Base-by-base conservation (phyloP, 768 basidiomycete species). In the Hypholoma sublateritium region DNA sequence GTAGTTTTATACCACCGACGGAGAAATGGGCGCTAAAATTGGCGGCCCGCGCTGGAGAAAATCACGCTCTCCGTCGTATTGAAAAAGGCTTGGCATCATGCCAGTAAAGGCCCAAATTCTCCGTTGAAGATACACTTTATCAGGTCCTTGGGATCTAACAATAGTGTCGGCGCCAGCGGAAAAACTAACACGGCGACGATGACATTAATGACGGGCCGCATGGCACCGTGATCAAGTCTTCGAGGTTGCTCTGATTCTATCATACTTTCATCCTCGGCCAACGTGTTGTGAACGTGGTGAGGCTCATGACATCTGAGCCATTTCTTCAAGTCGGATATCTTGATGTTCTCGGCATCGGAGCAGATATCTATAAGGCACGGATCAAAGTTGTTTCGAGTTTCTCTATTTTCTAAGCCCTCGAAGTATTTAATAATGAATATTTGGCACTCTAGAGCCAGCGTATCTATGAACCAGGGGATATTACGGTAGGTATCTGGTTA, bases 1-100 rank as follows among this genome's bases (percentile, higher is more conserved):
- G 8, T 1, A 22, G 22, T 41, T 41, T 51, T 51, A 51, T 51
- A 51, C 39, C 14, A 13, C 12, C 13, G 11, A 36, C 53, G 53
- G 53, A 49, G 16, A 56, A 48, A 42, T 49, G 55, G 55, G 46
- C 54, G 47, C 45, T 42, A 32, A 48, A 42, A 28, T 48, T n/a
- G 12, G 36, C 46, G 47, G 44, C 12, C 36, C 44, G 44, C 17
- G 9, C 28, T 12, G 11, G 35, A n/a, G 21, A 17, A 7, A 24
- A 24, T 14, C 12, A 11, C 28, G 14, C 32, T n/a, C 6, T 22
- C 43, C n/a, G 19, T 22, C 17, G 11, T 17, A 21, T 19, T 22
- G 22, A 44, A 42, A 21, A 11, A 19, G 4, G 22, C 46, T 47
- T 47, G 46, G 46, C 46, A 47, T 47, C 19, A 47, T 28, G 25